Base-by-base conservation (phyloP, 2,329 filamentous ascomycete genomes). In the Nothophaeocryptopus gaeumannii region DNA sequence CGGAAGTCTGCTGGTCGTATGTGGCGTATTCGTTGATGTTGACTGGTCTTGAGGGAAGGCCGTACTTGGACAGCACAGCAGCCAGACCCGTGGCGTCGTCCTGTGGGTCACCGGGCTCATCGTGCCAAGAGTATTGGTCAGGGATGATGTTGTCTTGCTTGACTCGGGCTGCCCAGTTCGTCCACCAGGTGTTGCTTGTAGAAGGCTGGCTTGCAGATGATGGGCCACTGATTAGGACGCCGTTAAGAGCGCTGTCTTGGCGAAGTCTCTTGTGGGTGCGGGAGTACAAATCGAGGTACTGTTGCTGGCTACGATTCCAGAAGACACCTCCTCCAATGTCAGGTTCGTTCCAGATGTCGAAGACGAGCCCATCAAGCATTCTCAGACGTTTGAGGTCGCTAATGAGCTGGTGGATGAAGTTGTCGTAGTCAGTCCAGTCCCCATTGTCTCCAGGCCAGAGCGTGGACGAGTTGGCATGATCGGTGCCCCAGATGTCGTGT, bases 281-380 rank as follows among this genome's bases (percentile, higher is more conserved):
- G 16, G 63, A 63, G 60, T 70, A 76, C 36, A 73, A 59, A 37
- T 73, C 59, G 8, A 76, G 50, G 44, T 64, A 77, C 49, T 77
- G 74, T 10, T 63, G 26, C 54, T 68, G 65, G 1, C 53, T 39
- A 3, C 72, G 62, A 7, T 47, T 49, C 63, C 70, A 71, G 67
- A 75, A 78, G 39, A 13, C 32, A 16, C 40, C 46, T n/a, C 40
- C 40, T 5, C 45, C 15, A 52, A 53, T 42, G 45, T 79, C 77
- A 0, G 78, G 74, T 61, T 80, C 78, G 48, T 80, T 80, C 78
- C 78, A 80, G 32, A 78, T 71, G 44, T 80, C 78, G 8, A 75
- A 62, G 0, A 75, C 65, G 0, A 80, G 54, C 0, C 67, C 70
- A 0, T 63, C 55, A 3, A 67, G 51, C 58, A 68, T 67, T 37